Evolutionary conservation across 1,284 basidiomycete genomes (phyloP), one percentile per base, ranked within the genome.

Genomic region (Tylopilus orsonianus): DNA sequence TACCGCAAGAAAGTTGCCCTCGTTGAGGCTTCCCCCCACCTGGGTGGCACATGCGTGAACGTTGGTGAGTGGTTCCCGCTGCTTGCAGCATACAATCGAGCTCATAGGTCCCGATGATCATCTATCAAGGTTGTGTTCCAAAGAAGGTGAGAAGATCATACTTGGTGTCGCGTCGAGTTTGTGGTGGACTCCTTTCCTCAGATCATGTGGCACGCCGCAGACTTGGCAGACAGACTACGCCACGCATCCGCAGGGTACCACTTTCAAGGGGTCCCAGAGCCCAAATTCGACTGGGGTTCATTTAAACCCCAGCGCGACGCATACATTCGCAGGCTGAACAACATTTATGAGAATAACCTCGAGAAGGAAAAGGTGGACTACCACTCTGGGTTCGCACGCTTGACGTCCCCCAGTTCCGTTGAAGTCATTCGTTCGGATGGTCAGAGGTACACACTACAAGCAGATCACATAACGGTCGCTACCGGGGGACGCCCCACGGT

Each of bases 131-230:
- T 60, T 94, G 90, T 70, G 90, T 94, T 4, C 90, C 91, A 24
- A 93, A 93, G 72, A 94, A 93, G 78, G 84, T 80, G 49, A 33
- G 20, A 32, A 20, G 18, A 32, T n/a, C 19, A 50, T 46, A 43
- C 36, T 55, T 49, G 39, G 53, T 47, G 46, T 13, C 50, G 39
- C 42, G 37, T 39, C 37, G 36, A 54, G 42, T 30, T 22, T 14
- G 5, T 30, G 40, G 22, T 22, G 27, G 18, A 44, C 5, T 26
- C 18, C 44, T 50, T 36, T 50, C 34, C 34, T 59, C 71, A 97
- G 90, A 85, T 99, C 54, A 99, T 99, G 97, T 99, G 97, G 97
- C 91, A 99, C 66, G 94, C 96, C 27, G 93, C 97, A 45, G 96
- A 98, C 70, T 74, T 94, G 46, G 83, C 87, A 34, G 94, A 96